Percentiles rank a stretch among this genome's conserved stretches.
phyloP scores from a whole-genome alignment of 257 asterid species.

The Solanum corneliomulleri region DNA sequence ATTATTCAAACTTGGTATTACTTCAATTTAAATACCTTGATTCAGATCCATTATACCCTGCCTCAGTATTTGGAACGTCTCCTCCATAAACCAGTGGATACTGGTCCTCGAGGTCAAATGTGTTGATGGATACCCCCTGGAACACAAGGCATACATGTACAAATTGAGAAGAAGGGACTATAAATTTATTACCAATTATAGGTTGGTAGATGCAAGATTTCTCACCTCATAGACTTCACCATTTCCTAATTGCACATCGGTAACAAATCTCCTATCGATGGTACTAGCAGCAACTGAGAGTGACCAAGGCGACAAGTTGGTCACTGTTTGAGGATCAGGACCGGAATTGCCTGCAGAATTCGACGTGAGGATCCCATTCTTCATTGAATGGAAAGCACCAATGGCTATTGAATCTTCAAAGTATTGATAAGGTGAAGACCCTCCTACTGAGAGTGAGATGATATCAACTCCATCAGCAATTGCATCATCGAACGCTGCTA shows the following conservation, averaged over 20 bases:
- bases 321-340: conserved; percentile 6
- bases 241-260: conserved; percentile 45
- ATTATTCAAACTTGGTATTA: background rate
- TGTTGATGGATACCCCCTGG: conserved; percentile 58
- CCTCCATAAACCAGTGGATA: conserved; percentile 70
- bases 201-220: background rate
- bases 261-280: conserved; percentile 45
- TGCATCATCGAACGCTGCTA: conserved; percentile 67
- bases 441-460: conserved; percentile 49
- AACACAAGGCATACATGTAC: background rate
- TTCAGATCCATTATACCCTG: conserved; percentile 9
- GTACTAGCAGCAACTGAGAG: conserved; percentile 63
- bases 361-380: conserved; percentile 46
- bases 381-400: conserved; percentile 73
- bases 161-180: background rate
- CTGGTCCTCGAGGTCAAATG: conserved; percentile 34
- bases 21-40: conserved; percentile 20
- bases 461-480: conserved; percentile 70
- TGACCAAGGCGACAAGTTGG: conserved; percentile 47
- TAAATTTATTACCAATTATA: background rate
- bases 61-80: conserved; percentile 41
- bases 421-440: conserved; percentile 22
- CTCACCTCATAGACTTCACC: conserved; percentile 19
- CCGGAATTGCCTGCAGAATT: background rate
- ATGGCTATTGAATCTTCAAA: conserved; percentile 58